Evolutionary conservation across 1,284 basidiomycete genomes (phyloP), one percentile per base, ranked within the genome.

Genomic region (Rugosomyces carneus): DNA sequence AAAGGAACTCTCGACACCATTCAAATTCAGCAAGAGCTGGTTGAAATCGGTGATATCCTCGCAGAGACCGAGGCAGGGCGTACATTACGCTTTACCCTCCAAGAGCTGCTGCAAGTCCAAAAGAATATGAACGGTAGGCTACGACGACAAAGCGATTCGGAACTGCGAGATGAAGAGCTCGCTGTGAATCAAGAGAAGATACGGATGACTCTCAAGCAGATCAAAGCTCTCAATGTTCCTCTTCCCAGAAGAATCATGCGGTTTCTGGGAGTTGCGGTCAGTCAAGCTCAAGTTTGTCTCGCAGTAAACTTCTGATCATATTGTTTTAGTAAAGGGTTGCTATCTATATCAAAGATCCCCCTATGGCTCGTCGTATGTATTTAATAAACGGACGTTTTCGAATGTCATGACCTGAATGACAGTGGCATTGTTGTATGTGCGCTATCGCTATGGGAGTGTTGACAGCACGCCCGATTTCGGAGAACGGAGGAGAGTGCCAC

Each of bases 201-300:
- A 6, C 44, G 44, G 3, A 23, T 35, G 9, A 49, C 37, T 7
- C 29, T 47, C 5, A 29, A 36, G 10, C 51, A 53, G 46, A 50
- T 53, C n/a, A 48, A 36, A 18, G 51, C 37, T 5, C 40, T 53
- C 32, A 48, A 51, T 29, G 24, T 51, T 2, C 48, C 48, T 1
- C 45, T 48, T 31, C 37, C 45, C 27, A 38, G 49, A 16, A 47
- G 36, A 20, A 34, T 51, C 16, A 44, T 44, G 46, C 38, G 45
- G 2, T 42, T 47, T 37, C 19, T 48, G 3, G 42, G 49, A 3
- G 40, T 45, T 1, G 24, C 42, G 11, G 43, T 44, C n/a, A 24
- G 36, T 31, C n/a, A n/a, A n/a, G n/a, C n/a, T n/a, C n/a, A n/a
- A n/a, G n/a, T n/a, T n/a, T n/a, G n/a, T n/a, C n/a, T n/a, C n/a